Conservation (phyloP, 2,329 filamentous ascomycete species). For the Basipetospora chlamydospora region DNA sequence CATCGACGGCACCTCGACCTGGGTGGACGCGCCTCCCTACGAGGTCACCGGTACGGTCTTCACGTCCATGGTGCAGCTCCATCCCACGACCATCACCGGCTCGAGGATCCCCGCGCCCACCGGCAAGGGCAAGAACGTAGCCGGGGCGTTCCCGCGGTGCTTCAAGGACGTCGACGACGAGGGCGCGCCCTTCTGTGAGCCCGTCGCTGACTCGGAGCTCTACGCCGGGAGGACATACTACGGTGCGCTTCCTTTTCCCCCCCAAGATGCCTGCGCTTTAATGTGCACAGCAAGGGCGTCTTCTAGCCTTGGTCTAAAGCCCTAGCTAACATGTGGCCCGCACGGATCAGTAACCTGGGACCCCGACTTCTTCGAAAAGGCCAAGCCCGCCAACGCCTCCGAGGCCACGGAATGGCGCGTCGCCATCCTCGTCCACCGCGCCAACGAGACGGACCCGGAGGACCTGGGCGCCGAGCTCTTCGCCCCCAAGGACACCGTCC, state of each 20-base stretch:
- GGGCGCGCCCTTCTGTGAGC: conserved; percentile 37
- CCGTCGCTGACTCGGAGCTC: conserved; percentile 26
- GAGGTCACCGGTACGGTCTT: conserved; percentile 31
- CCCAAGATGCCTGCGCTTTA: too few relatives aligned
- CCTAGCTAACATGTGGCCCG: too few relatives aligned
- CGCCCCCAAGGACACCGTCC: conserved; percentile 18
- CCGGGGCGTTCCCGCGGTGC: conserved; percentile 36
- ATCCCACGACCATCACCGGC: conserved; percentile 25
- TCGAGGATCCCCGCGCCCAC: conserved; percentile 29
- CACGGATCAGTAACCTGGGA: conserved; percentile 38
- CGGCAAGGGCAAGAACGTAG: conserved; percentile 17
- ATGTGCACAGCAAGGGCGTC: too few relatives aligned
- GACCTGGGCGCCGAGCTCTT: conserved; percentile 22
- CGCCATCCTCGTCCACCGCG: conserved; percentile 18
- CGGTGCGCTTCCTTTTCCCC: conserved; percentile 19
- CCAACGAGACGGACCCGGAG: conserved; percentile 28
- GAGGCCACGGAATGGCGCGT: conserved; percentile 17
- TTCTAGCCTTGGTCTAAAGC: too few relatives aligned
- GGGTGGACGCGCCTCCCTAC: conserved; percentile 25
- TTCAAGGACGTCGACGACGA: conserved; percentile 28
- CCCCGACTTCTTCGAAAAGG: conserved; percentile 32
- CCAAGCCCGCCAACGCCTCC: conserved; percentile 19
- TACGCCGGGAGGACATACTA: conserved; percentile 34
- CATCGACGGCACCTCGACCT: conserved; percentile 26
- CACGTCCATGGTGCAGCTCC: conserved; percentile 20